These are phyloP conservation scores for Fusarium sp. DNA, from an alignment of 2,329 filamentous ascomycete genomes.

Conservation along the genomic window DNA sequence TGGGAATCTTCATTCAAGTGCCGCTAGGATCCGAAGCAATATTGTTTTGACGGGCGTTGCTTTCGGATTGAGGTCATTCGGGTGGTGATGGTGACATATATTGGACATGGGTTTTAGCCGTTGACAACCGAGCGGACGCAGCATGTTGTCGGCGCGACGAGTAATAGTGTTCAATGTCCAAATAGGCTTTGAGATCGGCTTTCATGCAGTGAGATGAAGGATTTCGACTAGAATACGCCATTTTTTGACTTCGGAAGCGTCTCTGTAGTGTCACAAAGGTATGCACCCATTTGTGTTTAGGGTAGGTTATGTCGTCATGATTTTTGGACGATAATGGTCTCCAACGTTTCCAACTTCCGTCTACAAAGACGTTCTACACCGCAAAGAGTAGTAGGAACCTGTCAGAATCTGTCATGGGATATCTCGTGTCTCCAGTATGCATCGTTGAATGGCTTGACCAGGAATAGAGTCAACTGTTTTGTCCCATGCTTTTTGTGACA, in stretches of 20 bases:
- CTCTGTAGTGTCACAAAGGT: background rate
- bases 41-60: background rate
- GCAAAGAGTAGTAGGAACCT: too few species aligned
- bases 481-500: background rate
- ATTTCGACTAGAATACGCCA: background rate
- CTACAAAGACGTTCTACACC: too few species aligned
- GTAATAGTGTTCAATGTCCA: background rate
- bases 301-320: background rate
- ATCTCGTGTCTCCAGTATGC: too few species aligned
- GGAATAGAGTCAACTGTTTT: too few species aligned
- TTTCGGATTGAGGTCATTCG: background rate
- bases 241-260: background rate
- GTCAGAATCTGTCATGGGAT: too few species aligned
- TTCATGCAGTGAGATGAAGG: background rate
- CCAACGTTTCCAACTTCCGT: background rate
- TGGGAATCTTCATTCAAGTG: background rate
- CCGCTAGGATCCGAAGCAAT: background rate
- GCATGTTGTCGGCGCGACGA: background rate
- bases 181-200: background rate
- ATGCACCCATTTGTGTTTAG: background rate
- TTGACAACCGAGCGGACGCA: background rate
- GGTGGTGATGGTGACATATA: background rate
- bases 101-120: background rate
- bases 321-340: background rate
- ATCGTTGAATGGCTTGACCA: too few species aligned